Evolutionary conservation across 169 alveolate species (phyloP).

Genomic region (Plasmodium gaboni): DNA sequence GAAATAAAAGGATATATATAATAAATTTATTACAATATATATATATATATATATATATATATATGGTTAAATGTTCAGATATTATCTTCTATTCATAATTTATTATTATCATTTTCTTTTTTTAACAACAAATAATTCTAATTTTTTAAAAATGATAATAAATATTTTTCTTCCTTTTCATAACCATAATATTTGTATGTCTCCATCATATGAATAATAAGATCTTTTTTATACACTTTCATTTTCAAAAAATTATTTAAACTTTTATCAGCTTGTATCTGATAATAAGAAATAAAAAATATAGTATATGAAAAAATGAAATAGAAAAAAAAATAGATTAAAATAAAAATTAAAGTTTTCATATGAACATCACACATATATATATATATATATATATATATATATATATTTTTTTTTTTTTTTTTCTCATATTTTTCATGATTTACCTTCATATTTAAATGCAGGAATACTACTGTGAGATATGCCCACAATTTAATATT

Average conservation of each 20-base stretch:
- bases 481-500: conserved; percentile 52
- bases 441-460: conserved; percentile 50
- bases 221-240: conserved; percentile 24
- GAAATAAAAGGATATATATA: too few relatives aligned
- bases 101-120: not conserved
- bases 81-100: too few relatives aligned
- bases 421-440: not conserved
- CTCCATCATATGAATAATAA: conserved; percentile 10
- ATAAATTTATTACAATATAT: too few relatives aligned
- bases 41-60: too few relatives aligned
- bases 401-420: not conserved
- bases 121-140: not conserved
- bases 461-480: conserved; percentile 20
- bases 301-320: not conserved
- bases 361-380: not conserved
- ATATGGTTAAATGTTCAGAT: too few relatives aligned
- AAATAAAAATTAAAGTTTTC: not conserved
- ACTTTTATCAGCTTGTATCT: conserved; percentile 63
- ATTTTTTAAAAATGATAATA: conserved; percentile 17
- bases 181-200: conserved; percentile 48
- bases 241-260: conserved; percentile 53
- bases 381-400: not conserved
- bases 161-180: conserved; percentile 11
- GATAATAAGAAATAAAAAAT: conserved; percentile 1
- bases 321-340: not conserved